These are phyloP conservation scores for Closterium sp. DNA, from an alignment of 139 green algal species.

Conservation along the genomic window DNA sequence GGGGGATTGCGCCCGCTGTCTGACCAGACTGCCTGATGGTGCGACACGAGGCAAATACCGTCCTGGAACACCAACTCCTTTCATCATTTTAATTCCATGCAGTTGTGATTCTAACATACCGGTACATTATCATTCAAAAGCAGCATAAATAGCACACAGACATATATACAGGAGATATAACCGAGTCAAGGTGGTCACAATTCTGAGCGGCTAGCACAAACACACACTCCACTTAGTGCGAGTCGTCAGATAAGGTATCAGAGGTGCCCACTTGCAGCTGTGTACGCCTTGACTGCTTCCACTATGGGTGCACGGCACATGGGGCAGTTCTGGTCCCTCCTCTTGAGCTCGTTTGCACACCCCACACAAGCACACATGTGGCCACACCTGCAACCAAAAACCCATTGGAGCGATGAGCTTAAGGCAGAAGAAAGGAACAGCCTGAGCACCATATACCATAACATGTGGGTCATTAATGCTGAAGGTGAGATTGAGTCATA, in stretches of 20 bases:
- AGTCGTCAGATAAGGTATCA: not conserved
- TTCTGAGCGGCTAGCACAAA: too few species aligned
- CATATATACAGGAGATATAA: too few species aligned
- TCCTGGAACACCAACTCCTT: too few species aligned
- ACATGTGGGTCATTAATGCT: not conserved
- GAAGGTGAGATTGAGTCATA: not conserved
- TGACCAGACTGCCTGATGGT: too few species aligned
- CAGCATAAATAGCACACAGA: too few species aligned
- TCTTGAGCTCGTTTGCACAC: constrained; percentile 30
- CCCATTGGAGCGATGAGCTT: not conserved
- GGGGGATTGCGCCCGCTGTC: too few species aligned
- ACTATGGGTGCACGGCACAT: constrained; percentile 38
- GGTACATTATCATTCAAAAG: too few species aligned
- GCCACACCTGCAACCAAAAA: constrained; percentile 22
- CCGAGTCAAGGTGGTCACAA: too few species aligned
- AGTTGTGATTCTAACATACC: too few species aligned
- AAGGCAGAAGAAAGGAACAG: not conserved
- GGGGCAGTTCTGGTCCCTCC: constrained; percentile 7
- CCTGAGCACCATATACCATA: not conserved
- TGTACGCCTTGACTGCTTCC: constrained; percentile 33
- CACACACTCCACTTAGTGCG: too few species aligned
- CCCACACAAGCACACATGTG: constrained; percentile 35
- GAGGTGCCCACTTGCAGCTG: not conserved
- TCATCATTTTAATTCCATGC: too few species aligned
- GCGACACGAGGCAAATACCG: too few species aligned